phyloP scores from a whole-genome alignment of 768 basidiomycete genomes.

The Psilocybe sp. region DNA sequence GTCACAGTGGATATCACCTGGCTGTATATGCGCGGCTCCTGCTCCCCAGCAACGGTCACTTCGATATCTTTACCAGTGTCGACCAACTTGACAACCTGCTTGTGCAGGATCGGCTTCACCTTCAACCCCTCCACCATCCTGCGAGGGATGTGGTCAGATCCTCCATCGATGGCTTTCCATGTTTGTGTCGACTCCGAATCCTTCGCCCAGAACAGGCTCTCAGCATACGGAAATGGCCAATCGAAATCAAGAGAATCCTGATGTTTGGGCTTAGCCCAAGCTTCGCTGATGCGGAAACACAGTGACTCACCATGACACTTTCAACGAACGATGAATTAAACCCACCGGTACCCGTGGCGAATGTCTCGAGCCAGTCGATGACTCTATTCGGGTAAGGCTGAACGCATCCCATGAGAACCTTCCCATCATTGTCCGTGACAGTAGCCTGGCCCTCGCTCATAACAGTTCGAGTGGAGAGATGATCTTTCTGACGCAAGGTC shows the following conservation, averaged over 20 bases:
- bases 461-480: slow-evolving; percentile 19
- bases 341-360: slow-evolving; percentile 23
- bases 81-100: slow-evolving; percentile 6
- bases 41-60: slow-evolving; percentile 5
- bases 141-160: slow-evolving; percentile 11
- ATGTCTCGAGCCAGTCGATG: slow-evolving; percentile 32
- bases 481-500: slow-evolving; percentile 18
- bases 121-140: slow-evolving; percentile 8
- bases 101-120: background rate
- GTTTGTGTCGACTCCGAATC: background rate
- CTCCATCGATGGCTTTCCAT: slow-evolving; percentile 22
- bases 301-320: slow-evolving; percentile 7
- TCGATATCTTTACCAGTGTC: slow-evolving; percentile 3
- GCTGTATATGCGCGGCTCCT: slow-evolving; percentile 4
- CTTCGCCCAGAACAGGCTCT: slow-evolving; percentile 3
- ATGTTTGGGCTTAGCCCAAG: too few relatives aligned
- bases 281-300: too few relatives aligned
- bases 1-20: slow-evolving; percentile 32
- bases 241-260: slow-evolving; percentile 15
- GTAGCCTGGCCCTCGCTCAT: slow-evolving; percentile 13
- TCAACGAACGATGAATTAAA: slow-evolving; percentile 35
- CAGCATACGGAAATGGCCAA: slow-evolving; percentile 4
- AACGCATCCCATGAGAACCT: slow-evolving; percentile 4
- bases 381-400: slow-evolving; percentile 14
- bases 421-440: too few relatives aligned